Percentiles rank a stretch among this genome's conserved stretches.
Conservation (phyloP, 768 basidiomycete species). For the Tylopilus sp. region DNA sequence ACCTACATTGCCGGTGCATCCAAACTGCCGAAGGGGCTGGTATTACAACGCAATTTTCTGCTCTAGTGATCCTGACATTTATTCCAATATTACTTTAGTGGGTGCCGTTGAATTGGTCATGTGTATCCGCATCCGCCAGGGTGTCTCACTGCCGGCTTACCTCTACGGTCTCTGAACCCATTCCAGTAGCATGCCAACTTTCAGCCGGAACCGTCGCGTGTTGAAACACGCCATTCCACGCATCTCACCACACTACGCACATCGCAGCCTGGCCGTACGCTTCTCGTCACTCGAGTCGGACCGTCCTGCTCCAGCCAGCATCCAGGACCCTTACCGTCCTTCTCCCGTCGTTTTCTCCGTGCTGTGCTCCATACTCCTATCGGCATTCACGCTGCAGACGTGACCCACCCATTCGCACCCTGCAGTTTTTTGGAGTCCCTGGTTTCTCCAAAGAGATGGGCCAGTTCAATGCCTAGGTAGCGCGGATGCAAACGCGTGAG, state of each 20-base stretch:
- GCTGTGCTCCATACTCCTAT: slow-evolving; percentile 7
- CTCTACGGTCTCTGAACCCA: slow-evolving; percentile 2
- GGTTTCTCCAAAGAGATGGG: too few species aligned
- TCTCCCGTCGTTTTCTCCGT: slow-evolving; percentile 5
- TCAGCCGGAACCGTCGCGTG: slow-evolving; percentile 2
- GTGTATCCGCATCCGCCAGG: slow-evolving; percentile 6
- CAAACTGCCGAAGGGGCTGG: too few species aligned
- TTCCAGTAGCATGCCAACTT: slow-evolving; percentile 5
- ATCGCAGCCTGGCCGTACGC: slow-evolving; percentile 9
- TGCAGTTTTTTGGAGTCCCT: too few species aligned
- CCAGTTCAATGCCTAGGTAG: too few species aligned
- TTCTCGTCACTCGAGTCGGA: background rate
- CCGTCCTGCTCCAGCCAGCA: background rate
- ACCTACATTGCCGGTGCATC: too few species aligned
- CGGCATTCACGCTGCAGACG: slow-evolving; percentile 6
- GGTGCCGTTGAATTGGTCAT: background rate
- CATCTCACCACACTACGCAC: slow-evolving; percentile 3
- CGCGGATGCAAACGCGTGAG: too few species aligned
- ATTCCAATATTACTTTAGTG: background rate
- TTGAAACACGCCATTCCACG: background rate
- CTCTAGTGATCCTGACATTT: background rate
- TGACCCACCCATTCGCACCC: too few species aligned
- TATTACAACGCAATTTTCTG: background rate
- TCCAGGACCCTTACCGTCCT: slow-evolving; percentile 1
- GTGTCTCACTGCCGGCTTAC: slow-evolving; percentile 7